Base-by-base conservation (phyloP, 2,329 filamentous ascomycete genomes). In the Zarea fungicola region DNA sequence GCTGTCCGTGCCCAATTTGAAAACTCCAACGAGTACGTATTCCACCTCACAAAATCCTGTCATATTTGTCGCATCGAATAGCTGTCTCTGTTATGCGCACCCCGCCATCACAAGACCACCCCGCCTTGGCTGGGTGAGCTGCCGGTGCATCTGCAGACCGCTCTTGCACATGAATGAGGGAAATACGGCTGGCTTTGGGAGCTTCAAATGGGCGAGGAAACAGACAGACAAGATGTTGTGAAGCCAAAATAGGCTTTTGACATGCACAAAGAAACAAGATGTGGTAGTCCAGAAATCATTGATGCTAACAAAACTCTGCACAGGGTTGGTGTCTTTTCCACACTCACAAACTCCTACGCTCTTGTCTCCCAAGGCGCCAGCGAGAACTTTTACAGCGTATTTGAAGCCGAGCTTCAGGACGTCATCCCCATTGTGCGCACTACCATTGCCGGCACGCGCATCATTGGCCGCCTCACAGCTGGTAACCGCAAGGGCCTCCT, bases 381-480 rank as follows among this genome's bases (percentile, higher is more conserved):
- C 64, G 91, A 96, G 78, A 97, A 97, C 81, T 99, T 99, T 73
- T 97, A 97, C 83, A 91, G 89, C 76, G 82, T 97, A 67, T 97
- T 99, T 74, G 93, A 99, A 78, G 85, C 92, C 55, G 93, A 99
- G 76, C 80, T 99, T 54, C 89, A 95, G 76, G 93, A 97, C 75
- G 84, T 96, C 55, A 92, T 99, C 61, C 93, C 93, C 59, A 96
- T 96, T 69, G 93, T 89, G 71, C 89, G 93, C 73, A 91, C 89
- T 59, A 96, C 92, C 51, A 97, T 99, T 67, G 91, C 91, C 54
- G 93, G 93, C 60, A 97, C 92, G 32, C 83, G 93, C 63, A 99
- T 99, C 69, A 87, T 99, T 64, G 93, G 93, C 52, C 85, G 93
- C 59, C 80, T 99, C 73, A 97, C 93, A 59, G 87, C 92, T 66